Percentiles rank a stretch among this genome's conserved stretches.
phyloP scores from a whole-genome alignment of 352 stramenopile species.

The Phytophthora idaei region DNA sequence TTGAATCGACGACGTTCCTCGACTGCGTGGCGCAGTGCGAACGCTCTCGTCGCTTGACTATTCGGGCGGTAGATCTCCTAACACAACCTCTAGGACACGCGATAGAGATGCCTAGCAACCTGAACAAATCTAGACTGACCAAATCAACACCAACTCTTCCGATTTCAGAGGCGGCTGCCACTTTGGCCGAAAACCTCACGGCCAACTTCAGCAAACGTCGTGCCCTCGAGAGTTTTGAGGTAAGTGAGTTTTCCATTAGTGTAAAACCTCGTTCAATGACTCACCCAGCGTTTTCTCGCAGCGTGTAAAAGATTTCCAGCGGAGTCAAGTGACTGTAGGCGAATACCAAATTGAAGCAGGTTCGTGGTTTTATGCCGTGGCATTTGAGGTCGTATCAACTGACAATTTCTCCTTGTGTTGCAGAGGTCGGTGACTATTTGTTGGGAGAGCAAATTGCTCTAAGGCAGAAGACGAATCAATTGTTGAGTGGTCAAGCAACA shows the following conservation, averaged over 20 bases:
- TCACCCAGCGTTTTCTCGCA: constrained; percentile 5
- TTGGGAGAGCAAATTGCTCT: constrained; percentile 41
- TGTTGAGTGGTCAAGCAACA: constrained; percentile 28
- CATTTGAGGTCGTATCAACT: not conserved
- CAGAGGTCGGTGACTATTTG: constrained; percentile 48
- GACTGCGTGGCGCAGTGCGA: constrained; percentile 75
- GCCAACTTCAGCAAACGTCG: constrained; percentile 49
- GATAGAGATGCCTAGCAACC: not conserved
- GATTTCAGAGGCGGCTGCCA: constrained; percentile 25
- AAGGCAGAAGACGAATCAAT: constrained; percentile 39
- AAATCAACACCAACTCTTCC: constrained; percentile 27
- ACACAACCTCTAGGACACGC: constrained; percentile 1
- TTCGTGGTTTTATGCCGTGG: constrained; percentile 2
- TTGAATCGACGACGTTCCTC: constrained; percentile 63
- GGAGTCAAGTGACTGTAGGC: constrained; percentile 42
- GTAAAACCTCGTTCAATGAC: not conserved
- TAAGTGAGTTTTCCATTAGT: constrained; percentile 11
- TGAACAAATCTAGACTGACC: not conserved
- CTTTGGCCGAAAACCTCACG: constrained; percentile 36
- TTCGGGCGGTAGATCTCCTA: constrained; percentile 59
- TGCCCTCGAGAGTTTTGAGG: constrained; percentile 40
- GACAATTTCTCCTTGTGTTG: not conserved
- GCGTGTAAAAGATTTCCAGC: constrained; percentile 53
- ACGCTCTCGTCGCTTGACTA: constrained; percentile 59
- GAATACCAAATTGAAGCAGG: constrained; percentile 45